Evolutionary conservation across 371 early-diverging fungal genomes (phyloP), one percentile per base, ranked within the genome.

Genomic region (Mucor saturninus): DNA sequence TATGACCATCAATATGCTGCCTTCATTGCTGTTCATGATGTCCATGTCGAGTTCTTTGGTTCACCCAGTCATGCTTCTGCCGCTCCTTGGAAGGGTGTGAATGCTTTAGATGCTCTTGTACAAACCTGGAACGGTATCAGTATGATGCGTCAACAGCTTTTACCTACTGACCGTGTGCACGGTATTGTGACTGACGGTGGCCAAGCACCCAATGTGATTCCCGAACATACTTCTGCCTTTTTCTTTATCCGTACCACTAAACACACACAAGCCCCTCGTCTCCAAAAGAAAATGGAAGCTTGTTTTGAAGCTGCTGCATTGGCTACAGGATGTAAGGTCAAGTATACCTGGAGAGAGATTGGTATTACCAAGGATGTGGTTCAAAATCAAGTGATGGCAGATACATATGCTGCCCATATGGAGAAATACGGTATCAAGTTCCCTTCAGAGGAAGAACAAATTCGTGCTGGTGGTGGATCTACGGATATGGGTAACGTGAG

Each of bases 401-500:
- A 66, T 38, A 68, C 76, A 9, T 92, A 88, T 73, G 81, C 83
- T 30, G 26, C 68, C 4, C 76, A 89, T 48, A 86, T 91, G 74
- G 64, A 72, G 3, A 69, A 75, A 6, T 71, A 75, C 39, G 84
- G 85, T 14, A 69, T 83, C 21, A 56, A 67, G 21, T 83, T 82
- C 56, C 42, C 71, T 2, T 46, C 82, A 5, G 71, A 72, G 6
- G 61, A 68, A 1, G 72, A 68, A 0, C 85, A 87, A 56, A 68
- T 79, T 49, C 68, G 71, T 14, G 42, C 40, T 3, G 79, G 62
- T 11, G 69, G 71, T 40, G 91, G 86, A 0, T 83, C 85, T 2
- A 90, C 92, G 0, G 94, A 94, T 60, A 88, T 92, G 83, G 94
- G 93, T 54, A 92, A 92, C 50, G 80, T 85, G n/a, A 79, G 81